Evolutionary conservation across 1,284 basidiomycete species (phyloP), one percentile per base, ranked within the genome.

Genomic region (Cryptococcus jaspeensis): DNA sequence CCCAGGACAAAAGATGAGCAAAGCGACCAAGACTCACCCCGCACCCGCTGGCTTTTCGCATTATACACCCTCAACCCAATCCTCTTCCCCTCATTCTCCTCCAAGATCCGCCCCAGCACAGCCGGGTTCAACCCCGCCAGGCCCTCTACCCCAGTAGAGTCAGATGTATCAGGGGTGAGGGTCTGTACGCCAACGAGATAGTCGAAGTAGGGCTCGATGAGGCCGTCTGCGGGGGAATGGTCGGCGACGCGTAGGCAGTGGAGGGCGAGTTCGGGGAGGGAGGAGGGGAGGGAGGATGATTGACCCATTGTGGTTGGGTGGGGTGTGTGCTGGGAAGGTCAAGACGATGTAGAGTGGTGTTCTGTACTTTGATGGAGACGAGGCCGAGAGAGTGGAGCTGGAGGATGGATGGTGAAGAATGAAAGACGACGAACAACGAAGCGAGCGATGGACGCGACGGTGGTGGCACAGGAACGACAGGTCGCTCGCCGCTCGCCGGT

Each of bases 151-250:
- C 32, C 32, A 42, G 22, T 25, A 15, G 49, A 32, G 40, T 44
- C 39, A 41, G 39, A 41, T 35, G n/a, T n/a, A 8, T 51, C 46
- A 11, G 22, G 28, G 25, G 28, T 47, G 11, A 41, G 46, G 87
- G 86, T 91, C 86, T 53, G 39, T 57, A 93, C 89, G 16, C 94
- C 95, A 41, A 97, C 86, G 36, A 97, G 85, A 75, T 96, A 98
- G 80, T 98, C 95, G 72, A 99, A 99, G 79, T 93, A 96, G 0
- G 94, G 90, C 71, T 98, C 93, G 45, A 98, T 88, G 51, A 85
- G 85, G 5, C 90, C 90, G 9, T 89, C 89, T 0, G 90, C 89
- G 16, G 91, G 91, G 1, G 90, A 92, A n/a, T 83, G 82, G 2
- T 90, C 88, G 1, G 90, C 90, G 40, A 93, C 90, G 57, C 91